Evolutionary conservation across 805 yeast species (phyloP).

Genomic region (Candida taoyuanica): DNA sequence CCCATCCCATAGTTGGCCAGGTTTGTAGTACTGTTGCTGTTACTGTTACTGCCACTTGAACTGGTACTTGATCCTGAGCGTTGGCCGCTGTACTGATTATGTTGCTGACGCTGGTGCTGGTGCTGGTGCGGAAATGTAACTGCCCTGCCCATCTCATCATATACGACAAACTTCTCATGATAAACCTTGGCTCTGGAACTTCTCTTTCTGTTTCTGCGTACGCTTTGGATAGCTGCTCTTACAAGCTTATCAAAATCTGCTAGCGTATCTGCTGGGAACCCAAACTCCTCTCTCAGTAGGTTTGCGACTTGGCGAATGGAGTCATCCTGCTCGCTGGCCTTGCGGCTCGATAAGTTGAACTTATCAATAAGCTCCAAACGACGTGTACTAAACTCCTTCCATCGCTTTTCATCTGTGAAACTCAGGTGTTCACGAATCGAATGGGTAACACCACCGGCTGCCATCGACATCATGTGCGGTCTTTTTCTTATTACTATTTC

Average conservation of each 20-base stretch:
- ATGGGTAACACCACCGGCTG: conserved; percentile 35
- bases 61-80: conserved; percentile 2
- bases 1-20: conserved; percentile 8
- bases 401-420: conserved; percentile 74
- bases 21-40: conserved; percentile 9
- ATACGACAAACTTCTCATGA: conserved; percentile 20
- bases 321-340: conserved; percentile 90
- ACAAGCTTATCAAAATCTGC: conserved; percentile 86
- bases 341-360: conserved; percentile 51
- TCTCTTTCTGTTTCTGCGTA: conserved; percentile 79
- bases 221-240: conserved; percentile 90
- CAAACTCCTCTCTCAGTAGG: conserved; percentile 71
- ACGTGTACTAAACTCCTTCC: conserved; percentile 91
- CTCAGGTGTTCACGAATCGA: conserved; percentile 48
- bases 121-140: conserved; percentile 1
- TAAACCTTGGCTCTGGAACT: conserved; percentile 30
- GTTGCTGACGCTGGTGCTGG: conserved; percentile 7
- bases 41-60: conserved; percentile 7
- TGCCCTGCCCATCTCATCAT: conserved; percentile 15
- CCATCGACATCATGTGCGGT: neutral
- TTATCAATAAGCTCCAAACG: conserved; percentile 85
- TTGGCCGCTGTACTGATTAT: conserved; percentile 4
- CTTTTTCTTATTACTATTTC: neutral
- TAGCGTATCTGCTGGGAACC: conserved; percentile 52
- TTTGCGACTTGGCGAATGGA: conserved; percentile 77